A percentile compares a stretch with the other conserved stretches of the same genome.
Conservation (phyloP, 2,329 filamentous ascomycete genomes). For the Furcasterigmium furcatum region DNA sequence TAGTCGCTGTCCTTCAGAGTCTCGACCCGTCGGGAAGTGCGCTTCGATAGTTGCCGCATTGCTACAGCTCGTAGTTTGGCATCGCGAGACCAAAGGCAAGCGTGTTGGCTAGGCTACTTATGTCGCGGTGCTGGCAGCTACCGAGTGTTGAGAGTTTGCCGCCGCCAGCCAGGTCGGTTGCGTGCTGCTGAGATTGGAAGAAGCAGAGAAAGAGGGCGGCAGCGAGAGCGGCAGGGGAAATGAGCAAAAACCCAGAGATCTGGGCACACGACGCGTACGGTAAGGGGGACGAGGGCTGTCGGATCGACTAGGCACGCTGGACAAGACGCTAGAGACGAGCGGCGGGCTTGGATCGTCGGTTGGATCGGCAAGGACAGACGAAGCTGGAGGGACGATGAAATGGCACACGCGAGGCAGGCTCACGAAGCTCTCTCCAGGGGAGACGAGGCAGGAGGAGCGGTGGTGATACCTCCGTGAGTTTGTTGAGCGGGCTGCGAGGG, state of each 20-base stretch:
- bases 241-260: neutral
- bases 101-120: no score
- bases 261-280: no score
- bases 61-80: constrained; percentile 10
- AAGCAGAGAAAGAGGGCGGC: no score
- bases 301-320: constrained; percentile 1
- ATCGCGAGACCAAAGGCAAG: neutral
- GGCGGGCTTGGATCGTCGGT: neutral
- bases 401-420: neutral
- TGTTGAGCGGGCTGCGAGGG: no score
- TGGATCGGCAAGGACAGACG: neutral
- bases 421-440: neutral
- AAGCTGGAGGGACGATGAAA: neutral
- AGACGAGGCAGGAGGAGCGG: neutral
- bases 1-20: constrained; percentile 59
- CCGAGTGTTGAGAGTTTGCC: no score
- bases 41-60: constrained; percentile 27
- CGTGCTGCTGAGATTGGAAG: no score
- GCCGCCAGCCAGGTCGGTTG: neutral
- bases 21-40: constrained; percentile 52
- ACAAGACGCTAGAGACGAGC: constrained; percentile 1
- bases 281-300: neutral
- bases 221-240: no score
- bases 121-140: no score
- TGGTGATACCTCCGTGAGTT: neutral